These are phyloP conservation scores for Circinella umbellata DNA, from an alignment of 371 early-diverging fungal species.

Conservation along the genomic window DNA sequence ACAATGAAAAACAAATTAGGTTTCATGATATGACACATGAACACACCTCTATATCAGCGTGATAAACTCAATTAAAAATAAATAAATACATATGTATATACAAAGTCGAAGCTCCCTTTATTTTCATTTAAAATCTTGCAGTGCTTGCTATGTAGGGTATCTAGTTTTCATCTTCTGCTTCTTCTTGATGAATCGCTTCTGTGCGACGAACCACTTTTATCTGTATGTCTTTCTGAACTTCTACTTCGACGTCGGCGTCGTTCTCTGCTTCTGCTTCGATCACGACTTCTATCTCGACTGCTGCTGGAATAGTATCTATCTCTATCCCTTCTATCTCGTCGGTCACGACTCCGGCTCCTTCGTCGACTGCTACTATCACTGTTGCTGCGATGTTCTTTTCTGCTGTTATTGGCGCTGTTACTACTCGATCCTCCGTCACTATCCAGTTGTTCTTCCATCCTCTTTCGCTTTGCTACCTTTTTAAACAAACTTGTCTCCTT, in stretches of 20 bases:
- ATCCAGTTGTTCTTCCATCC: constrained; percentile 26
- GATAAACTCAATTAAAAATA: too few relatives aligned
- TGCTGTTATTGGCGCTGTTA: constrained; percentile 4
- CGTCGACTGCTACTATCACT: constrained; percentile 11
- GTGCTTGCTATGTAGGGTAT: not conserved
- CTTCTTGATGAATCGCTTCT: constrained; percentile 5
- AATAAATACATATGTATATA: too few relatives aligned
- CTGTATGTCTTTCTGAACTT: constrained; percentile 1
- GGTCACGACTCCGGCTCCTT: constrained; percentile 19
- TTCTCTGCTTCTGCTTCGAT: constrained; percentile 16
- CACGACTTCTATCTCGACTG: constrained; percentile 16
- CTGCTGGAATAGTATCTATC: constrained; percentile 3
- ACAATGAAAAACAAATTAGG: too few relatives aligned
- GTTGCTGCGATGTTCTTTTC: constrained; percentile 10
- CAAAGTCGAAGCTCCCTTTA: too few relatives aligned
- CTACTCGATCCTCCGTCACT: constrained; percentile 14
- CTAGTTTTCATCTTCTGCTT: constrained; percentile 6
- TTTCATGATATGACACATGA: too few relatives aligned
- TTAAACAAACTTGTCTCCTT: constrained; percentile 51
- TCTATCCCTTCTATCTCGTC: constrained; percentile 1
- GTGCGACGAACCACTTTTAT: constrained; percentile 1
- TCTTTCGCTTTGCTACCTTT: constrained; percentile 40
- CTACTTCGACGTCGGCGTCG: constrained; percentile 10
- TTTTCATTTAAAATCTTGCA: too few relatives aligned
- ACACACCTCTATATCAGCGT: too few relatives aligned